These are phyloP conservation scores for Ilyonectria destructans DNA, from an alignment of 2,329 filamentous ascomycete genomes.

Conservation along the genomic window DNA sequence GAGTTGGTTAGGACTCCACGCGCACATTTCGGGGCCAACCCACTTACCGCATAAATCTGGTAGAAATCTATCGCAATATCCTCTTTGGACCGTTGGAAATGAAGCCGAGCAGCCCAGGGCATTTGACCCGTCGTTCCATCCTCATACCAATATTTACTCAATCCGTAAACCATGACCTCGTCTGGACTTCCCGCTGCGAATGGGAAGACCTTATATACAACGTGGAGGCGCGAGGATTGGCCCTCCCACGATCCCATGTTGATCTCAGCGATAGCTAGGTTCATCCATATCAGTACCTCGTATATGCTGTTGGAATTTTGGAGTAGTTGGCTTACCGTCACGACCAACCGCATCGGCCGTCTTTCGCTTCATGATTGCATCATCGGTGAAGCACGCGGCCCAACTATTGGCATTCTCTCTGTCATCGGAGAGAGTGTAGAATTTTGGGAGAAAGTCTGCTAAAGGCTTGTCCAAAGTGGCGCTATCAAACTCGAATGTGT, in stretches of 20 bases:
- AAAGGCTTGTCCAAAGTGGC: constrained; percentile 2
- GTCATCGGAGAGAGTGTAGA: constrained; percentile 13
- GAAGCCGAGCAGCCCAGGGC: constrained; percentile 8
- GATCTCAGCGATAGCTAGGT: constrained; percentile 4
- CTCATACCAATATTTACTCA: constrained; percentile 13
- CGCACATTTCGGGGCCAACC: too few relatives aligned
- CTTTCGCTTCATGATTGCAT: constrained; percentile 7
- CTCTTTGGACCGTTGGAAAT: not conserved
- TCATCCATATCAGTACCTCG: not conserved
- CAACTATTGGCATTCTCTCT: constrained; percentile 1
- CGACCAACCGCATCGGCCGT: not conserved
- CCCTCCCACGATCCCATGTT: constrained; percentile 9
- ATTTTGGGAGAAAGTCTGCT: constrained; percentile 10
- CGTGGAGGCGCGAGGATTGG: not conserved
- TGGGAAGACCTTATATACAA: constrained; percentile 7
- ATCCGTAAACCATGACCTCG: constrained; percentile 11
- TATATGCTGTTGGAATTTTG: too few relatives aligned
- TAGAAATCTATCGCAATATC: constrained; percentile 6
- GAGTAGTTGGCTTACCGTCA: not conserved
- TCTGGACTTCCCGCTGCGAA: not conserved
- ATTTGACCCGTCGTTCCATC: constrained; percentile 4
- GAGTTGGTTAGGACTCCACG: too few relatives aligned
- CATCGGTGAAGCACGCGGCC: constrained; percentile 8
- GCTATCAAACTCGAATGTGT: constrained; percentile 7
- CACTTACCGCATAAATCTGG: constrained; percentile 9